phyloP scores from a whole-genome alignment of 1,284 basidiomycete genomes.

The Kwoniella shivajii region DNA sequence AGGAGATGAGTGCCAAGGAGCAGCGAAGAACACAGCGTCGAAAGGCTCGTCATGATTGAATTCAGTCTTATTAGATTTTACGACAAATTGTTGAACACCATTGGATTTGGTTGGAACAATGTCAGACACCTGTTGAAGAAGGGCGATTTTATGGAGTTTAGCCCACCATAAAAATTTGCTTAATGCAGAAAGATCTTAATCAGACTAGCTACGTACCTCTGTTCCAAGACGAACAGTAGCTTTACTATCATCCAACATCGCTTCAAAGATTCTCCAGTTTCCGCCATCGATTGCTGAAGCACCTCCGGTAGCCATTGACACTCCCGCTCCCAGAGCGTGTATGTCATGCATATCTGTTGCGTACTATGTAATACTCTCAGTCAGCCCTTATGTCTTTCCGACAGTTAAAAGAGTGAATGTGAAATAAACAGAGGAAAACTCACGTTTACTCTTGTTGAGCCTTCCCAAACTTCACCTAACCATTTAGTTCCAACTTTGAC shows the following conservation, averaged over 20 bases:
- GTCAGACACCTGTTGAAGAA: slow-evolving; percentile 30
- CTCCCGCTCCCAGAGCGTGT: slow-evolving; percentile 76
- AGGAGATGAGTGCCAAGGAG: slow-evolving; percentile 42
- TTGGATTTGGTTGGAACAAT: slow-evolving; percentile 23
- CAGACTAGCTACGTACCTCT: slow-evolving; percentile 64
- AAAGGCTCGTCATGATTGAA: slow-evolving; percentile 30
- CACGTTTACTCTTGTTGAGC: slow-evolving; percentile 82
- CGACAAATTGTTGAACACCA: slow-evolving; percentile 20
- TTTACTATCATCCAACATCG: slow-evolving; percentile 70
- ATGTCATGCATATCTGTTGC: slow-evolving; percentile 69
- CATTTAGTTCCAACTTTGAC: slow-evolving; percentile 64
- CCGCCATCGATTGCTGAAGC: slow-evolving; percentile 74
- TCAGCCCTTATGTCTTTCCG: not conserved
- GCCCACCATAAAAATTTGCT: too few relatives aligned
- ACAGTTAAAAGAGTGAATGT: not conserved
- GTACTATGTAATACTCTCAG: slow-evolving; percentile 39
- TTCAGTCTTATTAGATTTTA: slow-evolving; percentile 27
- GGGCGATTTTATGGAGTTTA: too few relatives aligned
- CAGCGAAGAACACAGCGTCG: slow-evolving; percentile 51
- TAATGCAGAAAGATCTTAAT: too few relatives aligned
- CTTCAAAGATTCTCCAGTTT: slow-evolving; percentile 82
- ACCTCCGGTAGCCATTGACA: slow-evolving; percentile 71
- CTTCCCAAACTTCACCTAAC: slow-evolving; percentile 77
- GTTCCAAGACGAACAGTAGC: slow-evolving; percentile 72
- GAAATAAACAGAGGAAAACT: slow-evolving; percentile 21